These are phyloP conservation scores for Wickerhamiella brachini DNA, from an alignment of 805 yeast genomes.

Conservation along the genomic window DNA sequence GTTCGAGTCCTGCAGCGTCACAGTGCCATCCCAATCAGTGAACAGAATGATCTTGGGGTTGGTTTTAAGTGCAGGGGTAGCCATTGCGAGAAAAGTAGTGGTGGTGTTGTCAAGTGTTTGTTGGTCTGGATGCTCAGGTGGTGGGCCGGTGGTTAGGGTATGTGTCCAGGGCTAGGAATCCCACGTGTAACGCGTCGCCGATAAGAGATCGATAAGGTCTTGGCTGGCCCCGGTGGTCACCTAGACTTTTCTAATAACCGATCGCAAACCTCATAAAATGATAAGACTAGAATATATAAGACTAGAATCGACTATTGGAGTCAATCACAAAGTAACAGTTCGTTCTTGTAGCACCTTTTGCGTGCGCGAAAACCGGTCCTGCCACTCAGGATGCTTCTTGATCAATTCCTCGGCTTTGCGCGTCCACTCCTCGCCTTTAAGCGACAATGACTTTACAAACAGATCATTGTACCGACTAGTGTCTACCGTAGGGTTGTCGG, in stretches of 20 bases:
- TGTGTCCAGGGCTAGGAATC: not conserved
- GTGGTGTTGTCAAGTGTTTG: not conserved
- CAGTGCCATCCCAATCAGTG: slow-evolving; percentile 98
- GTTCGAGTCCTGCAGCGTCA: slow-evolving; percentile 88
- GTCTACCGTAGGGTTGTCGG: not conserved
- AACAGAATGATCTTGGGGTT: slow-evolving; percentile 63
- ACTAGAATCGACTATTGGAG: not conserved
- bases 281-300: not conserved
- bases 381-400: not conserved
- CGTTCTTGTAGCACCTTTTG: not conserved
- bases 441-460: not conserved
- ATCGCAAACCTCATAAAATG: too few relatives aligned
- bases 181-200: not conserved
- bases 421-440: slow-evolving; percentile 1
- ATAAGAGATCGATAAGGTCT: too few relatives aligned
- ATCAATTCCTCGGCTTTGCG: not conserved
- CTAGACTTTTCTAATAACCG: too few relatives aligned
- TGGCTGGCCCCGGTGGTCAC: too few relatives aligned
- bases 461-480: not conserved
- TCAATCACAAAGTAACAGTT: not conserved
- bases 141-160: not conserved
- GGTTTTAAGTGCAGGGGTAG: slow-evolving; percentile 21
- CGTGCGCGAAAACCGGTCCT: not conserved
- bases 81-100: not conserved
- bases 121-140: not conserved